A percentile compares a stretch with the other conserved stretches of the same genome.
These are phyloP conservation scores for Solanum sitiens DNA, from an alignment of 257 asterid species.

Conservation along the genomic window DNA sequence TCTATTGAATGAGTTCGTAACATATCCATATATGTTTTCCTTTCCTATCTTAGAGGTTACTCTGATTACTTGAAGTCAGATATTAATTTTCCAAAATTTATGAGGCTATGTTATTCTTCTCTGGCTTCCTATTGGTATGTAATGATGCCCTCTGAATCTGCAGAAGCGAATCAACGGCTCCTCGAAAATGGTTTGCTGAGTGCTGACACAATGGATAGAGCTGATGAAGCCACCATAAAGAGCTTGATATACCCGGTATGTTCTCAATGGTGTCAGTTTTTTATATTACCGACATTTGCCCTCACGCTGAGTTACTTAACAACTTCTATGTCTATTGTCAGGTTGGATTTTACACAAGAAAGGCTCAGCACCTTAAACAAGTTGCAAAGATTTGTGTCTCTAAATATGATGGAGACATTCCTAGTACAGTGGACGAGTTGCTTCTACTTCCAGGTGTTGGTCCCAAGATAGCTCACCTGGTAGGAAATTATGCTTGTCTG, in stretches of 20 bases:
- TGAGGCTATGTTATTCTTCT: not conserved
- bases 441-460: constrained; percentile 95
- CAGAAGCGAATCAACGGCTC: constrained; percentile 89
- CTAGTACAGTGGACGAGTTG: constrained; percentile 68
- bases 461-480: constrained; percentile 99
- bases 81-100: not conserved
- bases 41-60: not conserved
- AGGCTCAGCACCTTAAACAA: constrained; percentile 83
- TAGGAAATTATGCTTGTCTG: constrained; percentile 9
- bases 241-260: constrained; percentile 76
- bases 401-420: constrained; percentile 78
- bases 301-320: not conserved
- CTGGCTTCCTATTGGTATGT: not conserved
- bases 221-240: constrained; percentile 65
- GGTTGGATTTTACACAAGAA: constrained; percentile 95
- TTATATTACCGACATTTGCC: not conserved
- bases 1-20: not conserved
- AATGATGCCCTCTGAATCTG: not conserved
- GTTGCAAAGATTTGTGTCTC: constrained; percentile 61
- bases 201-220: constrained; percentile 58
- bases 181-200: constrained; percentile 65
- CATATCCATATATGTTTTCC: not conserved
- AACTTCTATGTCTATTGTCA: constrained; percentile 8
- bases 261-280: not conserved
- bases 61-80: not conserved